phyloP scores from a whole-genome alignment of 169 alveolate genomes.

The Hepatocystis sp. region DNA sequence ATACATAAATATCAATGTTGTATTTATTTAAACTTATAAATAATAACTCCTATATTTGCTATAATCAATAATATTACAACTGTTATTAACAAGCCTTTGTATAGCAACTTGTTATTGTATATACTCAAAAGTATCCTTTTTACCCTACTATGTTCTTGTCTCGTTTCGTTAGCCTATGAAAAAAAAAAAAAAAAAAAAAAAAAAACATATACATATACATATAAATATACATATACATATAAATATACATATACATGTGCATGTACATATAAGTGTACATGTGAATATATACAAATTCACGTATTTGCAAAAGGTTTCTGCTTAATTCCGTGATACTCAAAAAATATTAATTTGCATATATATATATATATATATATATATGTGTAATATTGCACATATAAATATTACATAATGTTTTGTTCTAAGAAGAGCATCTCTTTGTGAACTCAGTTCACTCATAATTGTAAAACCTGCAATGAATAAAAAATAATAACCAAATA shows the following conservation, averaged over 20 bases:
- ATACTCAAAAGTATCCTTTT: conserved; percentile 41
- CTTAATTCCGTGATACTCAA: too few species aligned
- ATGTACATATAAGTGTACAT: too few species aligned
- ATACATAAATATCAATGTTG: not conserved
- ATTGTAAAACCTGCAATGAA: conserved; percentile 50
- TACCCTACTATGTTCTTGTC: conserved; percentile 51
- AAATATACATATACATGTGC: not conserved
- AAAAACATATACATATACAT: not conserved
- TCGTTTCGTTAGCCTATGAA: conserved; percentile 35
- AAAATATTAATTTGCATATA: too few species aligned
- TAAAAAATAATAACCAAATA: too few species aligned
- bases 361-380: too few species aligned
- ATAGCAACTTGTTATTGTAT: conserved; percentile 50
- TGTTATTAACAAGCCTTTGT: conserved; percentile 17
- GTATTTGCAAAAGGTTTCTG: too few species aligned
- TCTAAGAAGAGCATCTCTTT: conserved; percentile 44
- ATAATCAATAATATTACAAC: conserved; percentile 33
- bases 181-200: not conserved
- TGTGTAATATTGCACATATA: too few species aligned
- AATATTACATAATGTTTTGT: conserved; percentile 47
- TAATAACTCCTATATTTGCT: conserved; percentile 66
- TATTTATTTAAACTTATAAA: conserved; percentile 35
- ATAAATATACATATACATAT: not conserved
- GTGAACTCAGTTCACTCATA: conserved; percentile 61
- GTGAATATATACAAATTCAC: too few species aligned